Percentiles rank a stretch among this genome's conserved stretches.
These are phyloP conservation scores for Metschnikowia borealis DNA, from an alignment of 805 yeast species.

Conservation along the genomic window DNA sequence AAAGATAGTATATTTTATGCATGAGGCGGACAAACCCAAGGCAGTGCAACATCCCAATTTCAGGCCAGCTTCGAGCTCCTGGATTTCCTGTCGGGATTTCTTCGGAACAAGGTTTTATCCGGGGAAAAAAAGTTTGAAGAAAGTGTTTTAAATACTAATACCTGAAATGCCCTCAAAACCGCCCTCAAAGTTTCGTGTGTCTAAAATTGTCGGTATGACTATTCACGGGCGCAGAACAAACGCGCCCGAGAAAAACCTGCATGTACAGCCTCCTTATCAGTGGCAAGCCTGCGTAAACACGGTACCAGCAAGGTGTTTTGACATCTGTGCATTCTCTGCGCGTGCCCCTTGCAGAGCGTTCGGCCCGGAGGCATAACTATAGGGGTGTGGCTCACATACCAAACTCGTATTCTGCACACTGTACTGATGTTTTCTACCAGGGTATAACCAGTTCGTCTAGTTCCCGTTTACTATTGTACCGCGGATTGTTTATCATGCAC, in stretches of 20 bases:
- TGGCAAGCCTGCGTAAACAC: not conserved
- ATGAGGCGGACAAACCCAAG: not conserved
- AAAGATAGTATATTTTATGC: not conserved
- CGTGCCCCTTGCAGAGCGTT: conserved; percentile 1
- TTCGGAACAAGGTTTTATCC: too few relatives aligned
- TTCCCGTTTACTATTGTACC: too few relatives aligned
- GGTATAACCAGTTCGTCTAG: too few relatives aligned
- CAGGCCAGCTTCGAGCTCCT: too few relatives aligned
- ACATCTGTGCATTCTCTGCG: not conserved
- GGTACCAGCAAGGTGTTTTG: conserved; percentile 1
- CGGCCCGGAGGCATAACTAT: not conserved
- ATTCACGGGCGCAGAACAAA: not conserved
- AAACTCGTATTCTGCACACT: not conserved
- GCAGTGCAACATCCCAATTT: not conserved
- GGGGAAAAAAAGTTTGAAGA: too few relatives aligned
- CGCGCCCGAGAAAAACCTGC: not conserved
- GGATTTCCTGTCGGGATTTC: too few relatives aligned
- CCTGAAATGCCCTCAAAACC: too few relatives aligned
- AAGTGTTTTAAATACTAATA: too few relatives aligned
- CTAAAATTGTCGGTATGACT: not conserved
- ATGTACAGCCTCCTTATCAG: not conserved
- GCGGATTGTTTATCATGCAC: too few relatives aligned
- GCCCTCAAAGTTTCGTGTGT: not conserved
- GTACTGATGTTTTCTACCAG: too few relatives aligned
- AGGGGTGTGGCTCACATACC: not conserved